Conservation (phyloP, 345 rosid genomes). For the Adansonia digitata region DNA sequence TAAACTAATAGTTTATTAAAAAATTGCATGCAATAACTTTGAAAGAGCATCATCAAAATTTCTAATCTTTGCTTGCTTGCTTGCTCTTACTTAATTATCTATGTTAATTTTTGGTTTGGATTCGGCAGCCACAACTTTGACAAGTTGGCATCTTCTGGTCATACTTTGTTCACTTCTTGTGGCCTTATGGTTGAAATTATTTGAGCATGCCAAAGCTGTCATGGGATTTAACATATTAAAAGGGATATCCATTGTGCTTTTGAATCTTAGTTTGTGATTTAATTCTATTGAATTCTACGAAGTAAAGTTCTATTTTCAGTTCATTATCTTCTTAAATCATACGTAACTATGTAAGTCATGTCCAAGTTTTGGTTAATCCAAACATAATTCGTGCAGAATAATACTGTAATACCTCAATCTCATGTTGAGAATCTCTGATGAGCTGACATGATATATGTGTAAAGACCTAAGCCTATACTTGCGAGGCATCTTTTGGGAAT, state of each 20-base stretch:
- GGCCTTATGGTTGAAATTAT: slow-evolving; percentile 91
- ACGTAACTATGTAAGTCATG: background rate
- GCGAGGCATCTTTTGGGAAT: too few relatives aligned
- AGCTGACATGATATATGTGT: too few relatives aligned
- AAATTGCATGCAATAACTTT: background rate
- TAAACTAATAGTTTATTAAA: background rate
- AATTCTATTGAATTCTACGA: slow-evolving; percentile 97
- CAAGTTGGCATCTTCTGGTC: slow-evolving; percentile 99
- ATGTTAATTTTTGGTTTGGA: slow-evolving; percentile 6
- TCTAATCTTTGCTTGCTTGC: background rate
- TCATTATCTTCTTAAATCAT: background rate
- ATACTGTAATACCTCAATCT: too few relatives aligned
- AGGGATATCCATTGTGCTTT: slow-evolving; percentile 90
- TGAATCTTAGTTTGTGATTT: slow-evolving; percentile 96
- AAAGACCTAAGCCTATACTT: too few relatives aligned
- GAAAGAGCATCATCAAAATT: background rate
- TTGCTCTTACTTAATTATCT: background rate
- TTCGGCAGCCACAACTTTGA: slow-evolving; percentile 87
- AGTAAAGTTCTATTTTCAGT: slow-evolving; percentile 35
- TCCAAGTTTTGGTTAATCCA: background rate
- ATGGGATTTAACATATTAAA: slow-evolving; percentile 98
- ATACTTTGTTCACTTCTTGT: slow-evolving; percentile 97
- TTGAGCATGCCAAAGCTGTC: slow-evolving; percentile 94
- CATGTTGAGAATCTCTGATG: too few relatives aligned
- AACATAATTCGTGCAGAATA: background rate